A percentile compares a stretch with the other conserved stretches of the same genome.
Conservation (phyloP, 768 basidiomycete species). For the Trametes cingulata region DNA sequence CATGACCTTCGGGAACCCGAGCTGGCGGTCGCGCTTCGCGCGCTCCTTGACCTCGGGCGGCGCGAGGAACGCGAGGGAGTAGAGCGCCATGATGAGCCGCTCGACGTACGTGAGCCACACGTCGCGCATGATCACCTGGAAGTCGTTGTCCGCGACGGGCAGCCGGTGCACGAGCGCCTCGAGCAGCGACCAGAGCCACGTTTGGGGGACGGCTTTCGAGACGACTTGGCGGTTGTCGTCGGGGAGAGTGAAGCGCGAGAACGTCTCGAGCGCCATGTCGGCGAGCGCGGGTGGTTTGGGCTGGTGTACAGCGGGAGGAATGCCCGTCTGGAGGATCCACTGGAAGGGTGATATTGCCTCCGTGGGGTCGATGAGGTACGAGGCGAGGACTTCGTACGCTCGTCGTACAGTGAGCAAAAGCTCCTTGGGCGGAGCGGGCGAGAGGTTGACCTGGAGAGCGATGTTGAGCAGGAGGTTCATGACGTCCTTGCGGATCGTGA, state of each 20-base stretch:
- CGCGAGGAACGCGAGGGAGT: slow-evolving; percentile 83
- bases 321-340: slow-evolving; percentile 54
- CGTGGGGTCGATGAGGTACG: slow-evolving; percentile 70
- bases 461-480: slow-evolving; percentile 69
- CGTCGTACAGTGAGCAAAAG: slow-evolving; percentile 53
- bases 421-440: slow-evolving; percentile 40
- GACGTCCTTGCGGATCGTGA: slow-evolving; percentile 75
- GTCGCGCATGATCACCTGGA: slow-evolving; percentile 59
- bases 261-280: slow-evolving; percentile 82
- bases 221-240: slow-evolving; percentile 82
- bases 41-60: slow-evolving; percentile 71
- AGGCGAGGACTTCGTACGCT: slow-evolving; percentile 66
- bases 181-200: slow-evolving; percentile 62
- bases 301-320: slow-evolving; percentile 38
- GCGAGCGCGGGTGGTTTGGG: slow-evolving; percentile 43
- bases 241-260: slow-evolving; percentile 72
- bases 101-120: slow-evolving; percentile 79
- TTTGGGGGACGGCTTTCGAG: slow-evolving; percentile 56
- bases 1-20: slow-evolving; percentile 73
- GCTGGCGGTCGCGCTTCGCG: slow-evolving; percentile 62
- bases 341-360: slow-evolving; percentile 66
- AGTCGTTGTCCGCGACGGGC: slow-evolving; percentile 79
- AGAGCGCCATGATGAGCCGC: slow-evolving; percentile 78
- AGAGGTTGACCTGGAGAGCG: slow-evolving; percentile 51
- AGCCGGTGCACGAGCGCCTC: slow-evolving; percentile 76